Evolutionary conservation across 495 filamentous ascomycete species (phyloP), one percentile per base, ranked within the genome.

Genomic region (Aspergillus cavernicola): DNA sequence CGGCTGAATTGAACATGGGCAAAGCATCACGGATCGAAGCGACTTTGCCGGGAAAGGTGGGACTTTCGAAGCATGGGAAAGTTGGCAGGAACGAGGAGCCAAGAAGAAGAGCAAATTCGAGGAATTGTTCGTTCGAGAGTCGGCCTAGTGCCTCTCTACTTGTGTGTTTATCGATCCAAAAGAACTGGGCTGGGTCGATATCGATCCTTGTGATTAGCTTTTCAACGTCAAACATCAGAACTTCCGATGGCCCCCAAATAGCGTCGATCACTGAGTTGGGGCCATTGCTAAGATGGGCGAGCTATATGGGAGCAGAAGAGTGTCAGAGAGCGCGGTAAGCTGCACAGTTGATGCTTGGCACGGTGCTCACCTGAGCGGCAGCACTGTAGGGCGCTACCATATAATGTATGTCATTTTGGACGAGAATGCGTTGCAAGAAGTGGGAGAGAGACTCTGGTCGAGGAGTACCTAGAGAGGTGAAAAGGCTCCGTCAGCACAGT

Each of bases 301-400:
- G 81, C 91, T 96, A 59, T 26, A 39, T 20, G 32, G 8, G 40
- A 48, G 22, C 23, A 35, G 26, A 42, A 16, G 26, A 32, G 47
- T 24, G 54, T 57, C 43, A 58, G 54, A 42, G 13, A 32, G 36
- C 50, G 8, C 18, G 3, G 15, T 18, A 3, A 18, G 9, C 29
- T 19, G 29, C 11, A 20, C 15, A 28, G 13, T 2, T 18, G 13
- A 16, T 16, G 31, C 13, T 15, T 19, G 16, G 22, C 11, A 31
- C n/a, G 2, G 32, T 49, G 19, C 56, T 56, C 71, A 95, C 90
- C 81, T 97, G 92, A 43, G 90, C 88, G 55, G 87, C 85, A 38
- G 92, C 89, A 62, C 85, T 88, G 69, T 92, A 97, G 3, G 93
- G 95, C 12, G 95, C 87, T 44, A 96, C 88, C 44, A 89, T 80